Conservation (phyloP, 108 stramenopile species). For the Craspedostauros australis region DNA sequence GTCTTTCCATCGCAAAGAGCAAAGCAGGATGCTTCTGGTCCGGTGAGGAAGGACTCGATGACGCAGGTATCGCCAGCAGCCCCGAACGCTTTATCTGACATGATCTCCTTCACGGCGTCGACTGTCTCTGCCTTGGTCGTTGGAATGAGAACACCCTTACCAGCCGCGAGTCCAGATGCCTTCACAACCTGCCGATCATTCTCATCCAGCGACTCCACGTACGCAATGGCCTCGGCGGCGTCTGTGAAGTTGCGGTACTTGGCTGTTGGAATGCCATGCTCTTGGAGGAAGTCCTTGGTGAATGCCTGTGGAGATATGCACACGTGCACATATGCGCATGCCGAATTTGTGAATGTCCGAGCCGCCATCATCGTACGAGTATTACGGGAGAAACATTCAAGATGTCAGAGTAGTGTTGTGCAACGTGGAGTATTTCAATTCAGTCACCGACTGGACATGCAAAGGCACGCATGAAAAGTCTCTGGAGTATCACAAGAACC, state of each 20-base stretch:
- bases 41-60: constrained; percentile 95
- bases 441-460: too few species aligned
- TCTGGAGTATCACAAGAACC: background rate
- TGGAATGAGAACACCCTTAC: constrained; percentile 97
- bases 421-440: too few species aligned
- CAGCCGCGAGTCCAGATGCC: constrained; percentile 97
- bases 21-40: constrained; percentile 96
- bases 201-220: constrained; percentile 66
- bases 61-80: constrained; percentile 94
- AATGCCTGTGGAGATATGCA: too few species aligned
- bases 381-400: too few species aligned
- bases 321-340: too few species aligned
- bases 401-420: background rate
- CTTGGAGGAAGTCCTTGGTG: constrained; percentile 96
- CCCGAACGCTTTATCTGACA: constrained; percentile 92
- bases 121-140: constrained; percentile 87
- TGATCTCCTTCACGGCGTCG: constrained; percentile 87
- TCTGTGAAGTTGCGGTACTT: constrained; percentile 89
- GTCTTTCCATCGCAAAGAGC: constrained; percentile 97
- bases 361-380: too few species aligned
- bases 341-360: too few species aligned
- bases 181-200: constrained; percentile 95
- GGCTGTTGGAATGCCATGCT: constrained; percentile 92
- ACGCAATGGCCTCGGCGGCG: constrained; percentile 73
- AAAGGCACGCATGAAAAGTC: too few species aligned